phyloP scores from a whole-genome alignment of 768 basidiomycete species.

The Lyophyllum decastes region DNA sequence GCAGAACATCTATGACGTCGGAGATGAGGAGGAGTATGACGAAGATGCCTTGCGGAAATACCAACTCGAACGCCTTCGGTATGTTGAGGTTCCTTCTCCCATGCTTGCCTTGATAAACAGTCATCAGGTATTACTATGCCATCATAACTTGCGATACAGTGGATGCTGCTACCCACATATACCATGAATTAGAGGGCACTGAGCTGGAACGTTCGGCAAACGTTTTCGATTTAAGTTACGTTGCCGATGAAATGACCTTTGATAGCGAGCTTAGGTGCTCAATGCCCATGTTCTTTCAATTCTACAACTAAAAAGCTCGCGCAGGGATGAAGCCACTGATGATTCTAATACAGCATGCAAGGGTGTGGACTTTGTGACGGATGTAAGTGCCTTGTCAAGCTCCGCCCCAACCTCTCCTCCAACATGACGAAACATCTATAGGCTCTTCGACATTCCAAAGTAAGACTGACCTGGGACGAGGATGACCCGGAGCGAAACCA shows the following conservation, averaged over 20 bases:
- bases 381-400: slow-evolving; percentile 52
- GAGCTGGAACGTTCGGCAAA: slow-evolving; percentile 98
- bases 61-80: slow-evolving; percentile 92
- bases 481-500: slow-evolving; percentile 89
- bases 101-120: background rate
- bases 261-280: slow-evolving; percentile 72
- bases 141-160: slow-evolving; percentile 85
- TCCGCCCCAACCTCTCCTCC: background rate
- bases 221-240: slow-evolving; percentile 92
- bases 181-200: slow-evolving; percentile 86
- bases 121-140: slow-evolving; percentile 88
- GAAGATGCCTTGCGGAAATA: slow-evolving; percentile 87
- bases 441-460: slow-evolving; percentile 97
- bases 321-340: slow-evolving; percentile 83
- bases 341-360: slow-evolving; percentile 62
- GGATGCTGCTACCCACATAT: slow-evolving; percentile 77
- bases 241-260: slow-evolving; percentile 87
- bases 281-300: background rate
- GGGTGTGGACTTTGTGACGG: slow-evolving; percentile 87
- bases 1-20: slow-evolving; percentile 63
- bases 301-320: background rate
- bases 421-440: slow-evolving; percentile 27
- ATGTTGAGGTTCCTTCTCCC: slow-evolving; percentile 24
- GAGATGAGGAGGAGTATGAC: slow-evolving; percentile 78
- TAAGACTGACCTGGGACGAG: slow-evolving; percentile 97